These are phyloP conservation scores for Pleurotus citrinopileatus DNA, from an alignment of 768 basidiomycete genomes.

Conservation along the genomic window DNA sequence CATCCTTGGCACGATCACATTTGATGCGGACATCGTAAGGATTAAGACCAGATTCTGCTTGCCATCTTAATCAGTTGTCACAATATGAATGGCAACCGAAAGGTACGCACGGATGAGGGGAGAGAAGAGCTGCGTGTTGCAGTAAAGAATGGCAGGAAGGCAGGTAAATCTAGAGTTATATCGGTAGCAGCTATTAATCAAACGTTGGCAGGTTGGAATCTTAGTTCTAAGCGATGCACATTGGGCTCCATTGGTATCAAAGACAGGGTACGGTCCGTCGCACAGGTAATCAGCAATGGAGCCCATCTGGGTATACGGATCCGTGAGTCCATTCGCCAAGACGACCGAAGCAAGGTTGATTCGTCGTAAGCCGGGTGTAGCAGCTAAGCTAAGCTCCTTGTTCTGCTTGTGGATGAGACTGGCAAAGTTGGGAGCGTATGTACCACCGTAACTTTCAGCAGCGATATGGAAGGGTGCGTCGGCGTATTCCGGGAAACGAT, in stretches of 20 bases:
- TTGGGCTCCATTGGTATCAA: conserved; percentile 62
- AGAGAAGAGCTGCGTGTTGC: conserved; percentile 68
- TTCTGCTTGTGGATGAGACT: conserved; percentile 80
- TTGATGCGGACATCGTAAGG: conserved; percentile 82
- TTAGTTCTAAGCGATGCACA: conserved; percentile 63
- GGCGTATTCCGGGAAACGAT: conserved; percentile 73
- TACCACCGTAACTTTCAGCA: conserved; percentile 78
- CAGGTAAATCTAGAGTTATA: conserved; percentile 61
- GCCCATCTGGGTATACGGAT: conserved; percentile 79
- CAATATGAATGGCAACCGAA: conserved; percentile 1
- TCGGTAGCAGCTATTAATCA: conserved; percentile 71
- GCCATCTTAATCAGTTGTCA: neutral
- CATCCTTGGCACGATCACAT: conserved; percentile 73
- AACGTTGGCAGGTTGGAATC: conserved; percentile 68
- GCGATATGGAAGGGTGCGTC: conserved; percentile 72
- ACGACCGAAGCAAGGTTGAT: conserved; percentile 85
- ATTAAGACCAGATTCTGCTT: conserved; percentile 69
- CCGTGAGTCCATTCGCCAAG: conserved; percentile 85
- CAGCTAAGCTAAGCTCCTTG: conserved; percentile 39
- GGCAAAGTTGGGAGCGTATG: conserved; percentile 85
- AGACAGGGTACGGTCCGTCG: conserved; percentile 80
- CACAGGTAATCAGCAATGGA: conserved; percentile 82
- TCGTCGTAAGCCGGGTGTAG: conserved; percentile 49
- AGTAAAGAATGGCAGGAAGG: conserved; percentile 75
- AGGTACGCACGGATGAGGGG: conserved; percentile 63